Percentiles rank a stretch among this genome's conserved stretches.
phyloP scores from a whole-genome alignment of 371 early-diverging fungal genomes.

The Gilbertella persicaria region DNA sequence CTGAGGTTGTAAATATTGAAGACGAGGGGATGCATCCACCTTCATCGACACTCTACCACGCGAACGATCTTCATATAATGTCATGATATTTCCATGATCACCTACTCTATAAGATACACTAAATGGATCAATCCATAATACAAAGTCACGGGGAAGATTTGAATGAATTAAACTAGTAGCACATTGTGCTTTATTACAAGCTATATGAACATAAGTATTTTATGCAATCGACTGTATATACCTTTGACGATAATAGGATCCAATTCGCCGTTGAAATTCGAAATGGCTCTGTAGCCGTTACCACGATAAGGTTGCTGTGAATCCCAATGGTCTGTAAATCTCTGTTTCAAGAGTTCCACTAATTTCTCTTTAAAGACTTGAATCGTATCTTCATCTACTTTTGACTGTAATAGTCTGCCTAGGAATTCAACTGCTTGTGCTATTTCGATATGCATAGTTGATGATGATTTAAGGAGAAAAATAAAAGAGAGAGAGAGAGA shows the following conservation, averaged over 20 bases:
- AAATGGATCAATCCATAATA: conserved; percentile 80
- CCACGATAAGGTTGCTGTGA: conserved; percentile 62
- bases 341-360: conserved; percentile 31
- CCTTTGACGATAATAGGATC: conserved; percentile 59
- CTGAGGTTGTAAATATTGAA: conserved; percentile 25
- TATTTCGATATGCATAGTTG: conserved; percentile 63
- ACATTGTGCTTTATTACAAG: conserved; percentile 49
- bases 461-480: no score
- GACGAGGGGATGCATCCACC: conserved; percentile 31
- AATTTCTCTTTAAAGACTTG: conserved; percentile 43
- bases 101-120: conserved; percentile 74
- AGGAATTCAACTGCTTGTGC: conserved; percentile 57
- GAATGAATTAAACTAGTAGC: conserved; percentile 39
- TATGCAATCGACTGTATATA: conserved; percentile 7
- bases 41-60: conserved; percentile 52
- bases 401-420: conserved; percentile 46
- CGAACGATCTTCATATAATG: conserved; percentile 65
- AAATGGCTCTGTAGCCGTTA: conserved; percentile 75
- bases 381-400: conserved; percentile 32
- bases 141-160: conserved; percentile 70
- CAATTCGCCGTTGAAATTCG: conserved; percentile 65
- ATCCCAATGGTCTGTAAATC: conserved; percentile 71
- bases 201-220: conserved; percentile 16
- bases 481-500: no score
- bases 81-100: conserved; percentile 69